Evolutionary conservation across 257 asterid species (phyloP).

Genomic region (Lantana camara): DNA sequence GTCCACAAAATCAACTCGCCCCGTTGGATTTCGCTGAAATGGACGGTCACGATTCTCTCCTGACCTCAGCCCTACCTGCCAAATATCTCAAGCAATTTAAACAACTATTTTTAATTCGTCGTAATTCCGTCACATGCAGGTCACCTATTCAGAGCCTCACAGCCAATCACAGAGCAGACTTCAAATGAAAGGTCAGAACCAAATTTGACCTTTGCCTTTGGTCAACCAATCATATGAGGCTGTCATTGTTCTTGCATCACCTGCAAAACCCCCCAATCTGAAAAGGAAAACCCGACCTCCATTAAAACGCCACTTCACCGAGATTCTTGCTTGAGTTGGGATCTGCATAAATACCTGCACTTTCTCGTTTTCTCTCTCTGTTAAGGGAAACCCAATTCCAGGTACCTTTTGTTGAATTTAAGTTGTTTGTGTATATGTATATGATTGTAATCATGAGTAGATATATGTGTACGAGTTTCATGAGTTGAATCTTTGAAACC

Average conservation of each 20-base stretch:
- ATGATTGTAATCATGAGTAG: too few relatives aligned
- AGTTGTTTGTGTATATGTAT: not conserved
- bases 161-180: not conserved
- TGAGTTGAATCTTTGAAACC: not conserved
- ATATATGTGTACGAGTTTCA: not conserved
- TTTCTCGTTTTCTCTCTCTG: not conserved
- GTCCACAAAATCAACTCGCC: not conserved
- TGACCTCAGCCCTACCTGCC: slow-evolving; percentile 5
- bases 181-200: not conserved
- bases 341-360: not conserved
- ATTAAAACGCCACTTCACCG: not conserved
- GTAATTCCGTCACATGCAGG: not conserved
- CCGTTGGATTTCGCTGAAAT: not conserved
- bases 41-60: not conserved
- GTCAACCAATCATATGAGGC: not conserved
- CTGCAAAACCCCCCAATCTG: not conserved
- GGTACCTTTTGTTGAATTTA: not conserved
- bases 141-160: not conserved
- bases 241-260: not conserved
- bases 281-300: not conserved
- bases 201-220: not conserved
- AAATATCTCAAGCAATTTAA: not conserved
- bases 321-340: not conserved
- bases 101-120: not conserved
- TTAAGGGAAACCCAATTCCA: slow-evolving; percentile 7